Evolutionary conservation across 2,329 filamentous ascomycete genomes (phyloP), one percentile per base, ranked within the genome.

Genomic region (Penicillium sp.): DNA sequence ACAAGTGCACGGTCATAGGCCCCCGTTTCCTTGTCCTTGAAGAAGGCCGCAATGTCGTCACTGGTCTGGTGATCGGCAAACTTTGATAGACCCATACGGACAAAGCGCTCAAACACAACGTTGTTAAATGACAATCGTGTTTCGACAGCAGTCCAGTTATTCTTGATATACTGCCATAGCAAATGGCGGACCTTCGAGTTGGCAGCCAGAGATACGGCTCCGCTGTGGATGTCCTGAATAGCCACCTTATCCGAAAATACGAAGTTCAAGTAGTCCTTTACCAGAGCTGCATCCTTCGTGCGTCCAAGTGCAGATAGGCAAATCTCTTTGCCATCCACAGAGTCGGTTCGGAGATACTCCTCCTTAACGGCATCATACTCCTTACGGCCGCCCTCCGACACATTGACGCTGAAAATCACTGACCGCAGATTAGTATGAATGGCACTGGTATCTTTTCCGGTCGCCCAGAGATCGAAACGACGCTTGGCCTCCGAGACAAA

Each of bases 301-400:
- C 86, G 84, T 33, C 91, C 91, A 42, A 99, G 82, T 4, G 89
- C 85, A 36, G 83, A 80, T 3, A 97, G 83, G 62, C 86, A 88
- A 61, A 96, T 89, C 64, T 96, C 91, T 75, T 92, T 95, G 66
- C 91, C 92, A 67, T 97, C 94, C 36, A 97, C 87, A 8, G 91
- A 90, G 50, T 88, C 88, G 12, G 91, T 94, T 48, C 80, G 86
- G 60, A 85, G 82, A 82, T 90, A 97, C 72, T 97, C 92, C 52
- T 90, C 85, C 78, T 93, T 91, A 52, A 99, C 82, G 8, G 87
- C 82, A 28, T 88, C 82, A 62, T 85, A 88, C 51, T 91, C 90
- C 16, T 85, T 79, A 50, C 83, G 82, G 8, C 84, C 85, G 7
- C 91, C 86, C 61, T 92, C 84, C 61, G 86, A 87, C 57, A 97